Base-by-base conservation (phyloP, 768 basidiomycete species). In the Boletus rubroflammeus region DNA sequence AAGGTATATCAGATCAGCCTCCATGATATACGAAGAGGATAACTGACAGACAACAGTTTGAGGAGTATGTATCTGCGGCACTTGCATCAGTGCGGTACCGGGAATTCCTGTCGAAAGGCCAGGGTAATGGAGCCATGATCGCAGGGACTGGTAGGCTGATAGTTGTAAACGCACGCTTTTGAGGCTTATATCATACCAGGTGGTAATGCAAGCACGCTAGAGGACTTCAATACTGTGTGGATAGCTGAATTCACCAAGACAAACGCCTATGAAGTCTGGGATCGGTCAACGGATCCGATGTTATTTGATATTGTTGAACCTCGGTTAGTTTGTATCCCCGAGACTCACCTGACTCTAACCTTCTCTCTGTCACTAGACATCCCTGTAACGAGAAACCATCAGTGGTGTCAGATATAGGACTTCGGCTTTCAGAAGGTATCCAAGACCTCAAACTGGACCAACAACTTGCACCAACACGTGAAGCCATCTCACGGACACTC, bases 281-380 rank as follows among this genome's bases (percentile, higher is more conserved):
- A 98, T 47, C 76, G 82, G 42, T 82, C 85, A 38, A 98, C 97
- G 1, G 97, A 99, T 70, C 88, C 93, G 1, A 76, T 93, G 57
- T 73, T 98, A 11, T 99, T 99, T 66, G 97, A 99, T 67, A 90
- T 98, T 45, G 82, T 96, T 50, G 97, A 99, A 68, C 90, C 96
- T 34, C 78, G 90, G 93, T 93, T 56, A 26, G 59, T 61, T 49
- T 47, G 44, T 50, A 35, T 19, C n/a, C 6, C 11, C 19, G 11
- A 38, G n/a, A 50, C 3, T 40, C 43, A 23, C 36, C 32, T 35
- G 39, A 47, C 38, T 54, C 53, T 54, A 36, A 49, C 39, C 41
- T 31, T 11, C 38, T 26, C 45, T 23, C 43, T 25, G 15, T 40
- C 29, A 47, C 50, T 57, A 94, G 94, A 46, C 96, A 98, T 71